A percentile compares a stretch with the other conserved stretches of the same genome.
phyloP scores from a whole-genome alignment of 2,329 filamentous ascomycete genomes.

The Stemphylium lycopersici region DNA sequence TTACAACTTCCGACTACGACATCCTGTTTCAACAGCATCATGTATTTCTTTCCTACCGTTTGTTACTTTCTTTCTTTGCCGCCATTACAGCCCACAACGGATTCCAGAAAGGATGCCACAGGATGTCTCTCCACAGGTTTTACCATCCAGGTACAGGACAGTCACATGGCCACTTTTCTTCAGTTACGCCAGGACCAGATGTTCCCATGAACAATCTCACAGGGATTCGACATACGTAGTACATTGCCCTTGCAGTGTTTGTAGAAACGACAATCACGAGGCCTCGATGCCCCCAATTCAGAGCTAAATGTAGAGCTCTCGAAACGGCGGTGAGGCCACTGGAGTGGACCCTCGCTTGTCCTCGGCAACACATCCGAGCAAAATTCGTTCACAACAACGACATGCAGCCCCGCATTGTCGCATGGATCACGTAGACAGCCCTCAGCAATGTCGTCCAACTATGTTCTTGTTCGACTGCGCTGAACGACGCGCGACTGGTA shows the following conservation, averaged over 20 bases:
- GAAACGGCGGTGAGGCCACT: constrained; percentile 31
- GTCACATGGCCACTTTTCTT: constrained; percentile 28
- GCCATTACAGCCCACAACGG: constrained; percentile 42
- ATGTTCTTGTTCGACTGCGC: constrained; percentile 34
- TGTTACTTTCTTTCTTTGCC: constrained; percentile 28
- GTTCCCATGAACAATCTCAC: constrained; percentile 8
- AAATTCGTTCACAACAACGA: constrained; percentile 18
- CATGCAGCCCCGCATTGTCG: constrained; percentile 22
- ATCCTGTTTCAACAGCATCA: constrained; percentile 33
- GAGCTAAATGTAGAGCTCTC: constrained; percentile 36
- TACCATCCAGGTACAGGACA: constrained; percentile 25
- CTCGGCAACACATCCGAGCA: constrained; percentile 25
- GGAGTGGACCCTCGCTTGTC: constrained; percentile 30
- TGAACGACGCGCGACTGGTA: constrained; percentile 21
- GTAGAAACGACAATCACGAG: constrained; percentile 36
- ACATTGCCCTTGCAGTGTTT: constrained; percentile 34
- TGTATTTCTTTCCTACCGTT: constrained; percentile 36
- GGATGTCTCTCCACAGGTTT: constrained; percentile 24
- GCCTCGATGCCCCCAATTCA: constrained; percentile 32
- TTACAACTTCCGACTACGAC: constrained; percentile 16
- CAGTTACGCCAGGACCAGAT: constrained; percentile 18
- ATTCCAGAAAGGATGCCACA: constrained; percentile 28
- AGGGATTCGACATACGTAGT: constrained; percentile 19
- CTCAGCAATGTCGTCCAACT: constrained; percentile 34
- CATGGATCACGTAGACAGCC: constrained; percentile 30